Evolutionary conservation across 768 basidiomycete genomes (phyloP).

Genomic region (Leucosporidium yakuticum): DNA sequence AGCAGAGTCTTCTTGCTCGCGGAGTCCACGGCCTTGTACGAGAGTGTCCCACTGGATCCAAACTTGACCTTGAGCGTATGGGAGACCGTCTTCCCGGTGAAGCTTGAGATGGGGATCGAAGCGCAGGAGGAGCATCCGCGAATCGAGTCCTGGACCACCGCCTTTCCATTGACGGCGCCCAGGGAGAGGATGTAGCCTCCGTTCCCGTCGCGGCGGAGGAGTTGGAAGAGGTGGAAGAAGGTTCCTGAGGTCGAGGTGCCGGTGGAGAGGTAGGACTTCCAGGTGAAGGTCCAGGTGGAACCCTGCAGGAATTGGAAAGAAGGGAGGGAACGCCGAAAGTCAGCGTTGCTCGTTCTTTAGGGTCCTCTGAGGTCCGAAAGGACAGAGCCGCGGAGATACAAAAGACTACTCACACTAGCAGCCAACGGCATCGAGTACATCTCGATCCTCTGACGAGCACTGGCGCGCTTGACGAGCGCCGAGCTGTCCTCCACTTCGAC

Average conservation of each 20-base stretch:
- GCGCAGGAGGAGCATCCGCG: background rate
- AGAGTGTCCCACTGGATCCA: background rate
- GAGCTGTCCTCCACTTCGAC: too few relatives aligned
- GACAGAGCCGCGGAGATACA: too few relatives aligned
- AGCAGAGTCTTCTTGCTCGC: background rate
- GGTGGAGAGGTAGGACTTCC: background rate
- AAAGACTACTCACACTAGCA: too few relatives aligned
- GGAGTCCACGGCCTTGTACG: background rate
- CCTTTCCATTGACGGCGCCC: too few relatives aligned
- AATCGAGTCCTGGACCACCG: too few relatives aligned
- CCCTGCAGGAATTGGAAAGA: background rate
- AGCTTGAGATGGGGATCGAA: background rate
- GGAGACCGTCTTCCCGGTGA: background rate
- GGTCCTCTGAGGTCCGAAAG: too few relatives aligned
- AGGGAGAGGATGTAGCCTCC: background rate
- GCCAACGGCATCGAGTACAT: too few relatives aligned
- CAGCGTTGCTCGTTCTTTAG: too few relatives aligned
- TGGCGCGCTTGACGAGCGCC: too few relatives aligned
- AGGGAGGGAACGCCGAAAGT: too few relatives aligned
- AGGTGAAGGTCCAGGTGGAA: background rate
- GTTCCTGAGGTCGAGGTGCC: background rate
- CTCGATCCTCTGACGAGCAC: too few relatives aligned
- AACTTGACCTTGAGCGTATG: background rate
- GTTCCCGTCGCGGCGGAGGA: background rate
- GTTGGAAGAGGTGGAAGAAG: constrained; percentile 1